A percentile compares a stretch with the other conserved stretches of the same genome.
phyloP scores from a whole-genome alignment of 805 yeast genomes.

The Suhomyces pyralidae region DNA sequence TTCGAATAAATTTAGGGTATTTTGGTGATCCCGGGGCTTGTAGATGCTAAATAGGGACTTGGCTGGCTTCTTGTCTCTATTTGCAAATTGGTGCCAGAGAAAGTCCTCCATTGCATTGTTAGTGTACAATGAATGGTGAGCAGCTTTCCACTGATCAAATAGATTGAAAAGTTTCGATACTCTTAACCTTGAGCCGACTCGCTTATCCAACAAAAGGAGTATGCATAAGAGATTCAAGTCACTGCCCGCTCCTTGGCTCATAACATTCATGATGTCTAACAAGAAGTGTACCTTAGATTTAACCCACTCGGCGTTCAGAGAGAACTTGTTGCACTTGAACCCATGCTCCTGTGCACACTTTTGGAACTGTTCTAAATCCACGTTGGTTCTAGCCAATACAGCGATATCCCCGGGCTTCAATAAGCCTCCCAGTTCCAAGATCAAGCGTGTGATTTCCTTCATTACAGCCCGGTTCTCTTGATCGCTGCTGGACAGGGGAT shows the following conservation, averaged over 20 bases:
- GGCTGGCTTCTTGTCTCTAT: background rate
- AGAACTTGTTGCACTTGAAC: constrained; percentile 41
- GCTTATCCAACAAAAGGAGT: constrained; percentile 24
- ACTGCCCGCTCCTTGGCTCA: constrained; percentile 26
- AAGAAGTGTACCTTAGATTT: constrained; percentile 42
- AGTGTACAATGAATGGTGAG: background rate
- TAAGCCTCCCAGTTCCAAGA: constrained; percentile 39
- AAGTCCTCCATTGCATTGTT: constrained; percentile 5
- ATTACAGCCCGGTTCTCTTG: constrained; percentile 46
- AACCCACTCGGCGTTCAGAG: constrained; percentile 52
- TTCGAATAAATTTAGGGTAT: constrained; percentile 12
- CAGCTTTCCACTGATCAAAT: constrained; percentile 8
- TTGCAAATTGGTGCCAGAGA: constrained; percentile 10
- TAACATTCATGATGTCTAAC: constrained; percentile 48
- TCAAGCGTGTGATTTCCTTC: constrained; percentile 43
- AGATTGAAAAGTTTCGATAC: constrained; percentile 27
- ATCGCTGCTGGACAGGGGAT: constrained; percentile 11
- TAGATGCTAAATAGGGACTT: constrained; percentile 5
- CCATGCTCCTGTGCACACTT: constrained; percentile 37
- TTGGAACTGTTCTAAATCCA: constrained; percentile 40
- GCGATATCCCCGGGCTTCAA: constrained; percentile 50
- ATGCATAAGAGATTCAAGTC: constrained; percentile 31
- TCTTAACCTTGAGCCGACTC: constrained; percentile 19
- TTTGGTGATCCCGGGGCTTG: constrained; percentile 7
- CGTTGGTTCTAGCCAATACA: constrained; percentile 51